These are phyloP conservation scores for Cymbidium sinense DNA, from an alignment of 106 monocot species.

Conservation along the genomic window DNA sequence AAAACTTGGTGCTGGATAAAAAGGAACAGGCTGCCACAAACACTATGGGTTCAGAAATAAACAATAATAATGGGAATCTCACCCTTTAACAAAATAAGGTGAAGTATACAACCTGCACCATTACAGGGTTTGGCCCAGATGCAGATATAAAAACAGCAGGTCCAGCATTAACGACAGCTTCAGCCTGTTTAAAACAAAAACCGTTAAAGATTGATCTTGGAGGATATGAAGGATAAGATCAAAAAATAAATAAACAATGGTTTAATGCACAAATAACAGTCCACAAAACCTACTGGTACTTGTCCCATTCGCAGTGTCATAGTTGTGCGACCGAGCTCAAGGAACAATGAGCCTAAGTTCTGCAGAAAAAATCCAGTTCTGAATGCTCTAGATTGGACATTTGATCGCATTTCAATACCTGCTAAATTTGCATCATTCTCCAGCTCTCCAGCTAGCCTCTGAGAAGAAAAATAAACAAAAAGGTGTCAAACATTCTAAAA, in stretches of 20 bases:
- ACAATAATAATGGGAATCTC: not conserved
- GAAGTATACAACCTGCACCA: constrained; percentile 76
- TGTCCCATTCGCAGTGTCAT: constrained; percentile 86
- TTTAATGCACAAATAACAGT: not conserved
- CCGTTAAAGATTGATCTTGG: not conserved
- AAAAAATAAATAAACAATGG: constrained; percentile 9
- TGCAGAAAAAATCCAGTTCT: constrained; percentile 64
- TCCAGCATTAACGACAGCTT: constrained; percentile 84
- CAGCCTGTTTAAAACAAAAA: constrained; percentile 34
- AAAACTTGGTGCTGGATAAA: constrained; percentile 40
- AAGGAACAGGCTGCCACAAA: constrained; percentile 40
- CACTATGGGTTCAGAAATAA: not conserved
- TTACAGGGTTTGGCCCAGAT: constrained; percentile 72
- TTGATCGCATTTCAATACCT: constrained; percentile 28
- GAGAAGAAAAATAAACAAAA: not conserved
- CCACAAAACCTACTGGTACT: constrained; percentile 49
- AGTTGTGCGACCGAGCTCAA: constrained; percentile 88
- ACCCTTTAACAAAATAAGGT: not conserved
- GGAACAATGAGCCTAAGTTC: constrained; percentile 75
- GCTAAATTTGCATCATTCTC: constrained; percentile 43
- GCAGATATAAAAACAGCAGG: constrained; percentile 87
- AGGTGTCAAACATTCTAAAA: constrained; percentile 1
- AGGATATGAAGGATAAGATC: not conserved
- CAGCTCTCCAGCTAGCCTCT: constrained; percentile 68
- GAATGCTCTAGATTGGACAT: constrained; percentile 54